A percentile compares a stretch with the other conserved stretches of the same genome.
Conservation (phyloP, 2,329 filamentous ascomycete genomes). For the Hymenoscyphus fraxineus region DNA sequence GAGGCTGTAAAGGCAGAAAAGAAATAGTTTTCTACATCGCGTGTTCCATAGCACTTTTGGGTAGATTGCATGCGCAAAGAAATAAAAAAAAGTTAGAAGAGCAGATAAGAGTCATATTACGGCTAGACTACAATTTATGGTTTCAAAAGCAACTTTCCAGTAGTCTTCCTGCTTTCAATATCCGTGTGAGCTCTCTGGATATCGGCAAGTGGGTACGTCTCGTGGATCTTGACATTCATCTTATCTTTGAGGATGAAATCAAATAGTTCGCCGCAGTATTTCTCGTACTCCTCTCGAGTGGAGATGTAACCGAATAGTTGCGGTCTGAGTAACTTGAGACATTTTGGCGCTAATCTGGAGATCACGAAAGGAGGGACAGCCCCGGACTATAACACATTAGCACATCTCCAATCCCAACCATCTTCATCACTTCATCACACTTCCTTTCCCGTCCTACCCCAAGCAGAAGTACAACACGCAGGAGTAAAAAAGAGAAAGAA, state of each 20-base stretch:
- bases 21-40: not conserved
- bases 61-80: not conserved
- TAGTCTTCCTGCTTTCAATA: slow-evolving; percentile 76
- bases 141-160: slow-evolving; percentile 76
- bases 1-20: slow-evolving; percentile 50
- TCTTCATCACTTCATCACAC: not conserved
- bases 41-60: not conserved
- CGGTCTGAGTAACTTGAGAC: slow-evolving; percentile 71
- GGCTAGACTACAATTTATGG: slow-evolving; percentile 41
- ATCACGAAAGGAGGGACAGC: slow-evolving; percentile 64
- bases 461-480: not conserved
- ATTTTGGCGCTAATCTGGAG: slow-evolving; percentile 64
- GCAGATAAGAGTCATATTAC: not conserved
- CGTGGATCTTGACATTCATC: slow-evolving; percentile 70
- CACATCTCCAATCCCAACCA: not conserved
- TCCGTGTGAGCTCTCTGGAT: slow-evolving; percentile 70
- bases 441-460: not conserved
- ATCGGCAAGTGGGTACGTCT: slow-evolving; percentile 72
- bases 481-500: not conserved
- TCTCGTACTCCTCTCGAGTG: slow-evolving; percentile 66
- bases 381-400: slow-evolving; percentile 16
- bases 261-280: slow-evolving; percentile 70
- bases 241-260: slow-evolving; percentile 65
- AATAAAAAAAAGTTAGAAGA: not conserved
- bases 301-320: slow-evolving; percentile 67